Conservation (phyloP, 768 basidiomycete species). For the Lepiota venenata region DNA sequence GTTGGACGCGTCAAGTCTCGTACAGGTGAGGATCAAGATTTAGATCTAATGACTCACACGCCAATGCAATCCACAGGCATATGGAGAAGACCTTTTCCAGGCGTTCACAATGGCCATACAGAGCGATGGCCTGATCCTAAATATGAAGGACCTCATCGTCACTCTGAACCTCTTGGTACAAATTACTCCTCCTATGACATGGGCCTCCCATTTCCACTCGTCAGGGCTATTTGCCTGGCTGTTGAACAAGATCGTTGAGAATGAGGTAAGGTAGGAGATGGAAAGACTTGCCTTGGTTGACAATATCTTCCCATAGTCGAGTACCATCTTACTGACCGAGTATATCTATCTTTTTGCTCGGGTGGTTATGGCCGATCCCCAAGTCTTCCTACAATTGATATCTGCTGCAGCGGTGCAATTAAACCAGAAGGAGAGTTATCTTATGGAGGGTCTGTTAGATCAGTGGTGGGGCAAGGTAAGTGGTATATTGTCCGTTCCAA, state of each 20-base stretch:
- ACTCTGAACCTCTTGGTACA: conserved; percentile 61
- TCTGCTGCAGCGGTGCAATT: conserved; percentile 51
- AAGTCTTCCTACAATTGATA: conserved; percentile 70
- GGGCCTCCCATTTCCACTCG: conserved; percentile 71
- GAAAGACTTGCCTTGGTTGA: background rate
- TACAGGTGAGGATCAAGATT: conserved; percentile 47
- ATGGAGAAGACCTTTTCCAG: conserved; percentile 52
- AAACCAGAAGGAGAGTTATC: conserved; percentile 43
- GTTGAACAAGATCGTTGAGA: conserved; percentile 56
- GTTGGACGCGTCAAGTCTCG: conserved; percentile 57
- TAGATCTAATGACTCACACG: background rate
- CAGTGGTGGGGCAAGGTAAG: conserved; percentile 81
- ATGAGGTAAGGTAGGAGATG: conserved; percentile 49
- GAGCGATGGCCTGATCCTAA: conserved; percentile 44
- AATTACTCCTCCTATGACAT: conserved; percentile 54
- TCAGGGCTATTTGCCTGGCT: conserved; percentile 71
- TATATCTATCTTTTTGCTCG: conserved; percentile 74
- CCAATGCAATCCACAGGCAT: conserved; percentile 34
- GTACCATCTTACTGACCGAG: conserved; percentile 53
- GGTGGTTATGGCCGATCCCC: conserved; percentile 61
- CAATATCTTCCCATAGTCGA: conserved; percentile 24
- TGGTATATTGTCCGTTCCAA: conserved; percentile 5
- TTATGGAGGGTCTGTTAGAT: conserved; percentile 68
- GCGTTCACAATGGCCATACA: conserved; percentile 51
- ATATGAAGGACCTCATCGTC: conserved; percentile 62